Conservation (phyloP, 1,284 basidiomycete genomes). For the Puccinia coronata region DNA sequence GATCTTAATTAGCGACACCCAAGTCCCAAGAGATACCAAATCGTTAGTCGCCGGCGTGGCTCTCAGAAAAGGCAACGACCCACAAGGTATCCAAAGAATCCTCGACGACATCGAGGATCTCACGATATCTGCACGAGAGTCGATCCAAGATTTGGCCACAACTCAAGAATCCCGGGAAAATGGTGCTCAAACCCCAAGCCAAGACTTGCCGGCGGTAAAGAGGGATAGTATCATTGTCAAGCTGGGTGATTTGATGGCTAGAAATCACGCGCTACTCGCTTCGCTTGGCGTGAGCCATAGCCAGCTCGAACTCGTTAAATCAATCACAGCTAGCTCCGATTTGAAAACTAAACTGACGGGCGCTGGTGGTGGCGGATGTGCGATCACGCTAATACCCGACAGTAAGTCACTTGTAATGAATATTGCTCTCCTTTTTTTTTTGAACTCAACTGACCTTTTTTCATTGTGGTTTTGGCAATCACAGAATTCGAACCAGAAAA, state of each 20-base stretch:
- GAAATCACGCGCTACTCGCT: conserved; percentile 85
- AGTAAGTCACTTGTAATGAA: not conserved
- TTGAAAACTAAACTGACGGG: conserved; percentile 96
- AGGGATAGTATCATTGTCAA: conserved; percentile 60
- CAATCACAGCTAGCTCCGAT: conserved; percentile 65
- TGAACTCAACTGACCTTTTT: not conserved
- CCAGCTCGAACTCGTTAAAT: conserved; percentile 77
- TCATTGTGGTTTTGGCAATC: not conserved
- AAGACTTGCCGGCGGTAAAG: conserved; percentile 72
- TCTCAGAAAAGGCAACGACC: conserved; percentile 69
- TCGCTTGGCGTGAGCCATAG: conserved; percentile 92
- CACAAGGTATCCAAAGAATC: conserved; percentile 55
- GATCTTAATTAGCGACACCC: conserved; percentile 90
- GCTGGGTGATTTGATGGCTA: conserved; percentile 72
- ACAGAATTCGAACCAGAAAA: conserved; percentile 10
- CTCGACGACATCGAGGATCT: conserved; percentile 53
- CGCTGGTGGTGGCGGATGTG: conserved; percentile 97
- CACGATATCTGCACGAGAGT: conserved; percentile 53
- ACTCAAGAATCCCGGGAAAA: not conserved
- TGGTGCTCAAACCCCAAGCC: too few relatives aligned
- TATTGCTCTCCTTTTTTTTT: not conserved
- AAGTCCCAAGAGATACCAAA: conserved; percentile 90
- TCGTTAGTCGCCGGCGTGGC: conserved; percentile 85
- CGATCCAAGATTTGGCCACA: conserved; percentile 50
- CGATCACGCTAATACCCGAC: conserved; percentile 91